These are phyloP conservation scores for Plantago ovata DNA, from an alignment of 257 asterid species.

Conservation along the genomic window DNA sequence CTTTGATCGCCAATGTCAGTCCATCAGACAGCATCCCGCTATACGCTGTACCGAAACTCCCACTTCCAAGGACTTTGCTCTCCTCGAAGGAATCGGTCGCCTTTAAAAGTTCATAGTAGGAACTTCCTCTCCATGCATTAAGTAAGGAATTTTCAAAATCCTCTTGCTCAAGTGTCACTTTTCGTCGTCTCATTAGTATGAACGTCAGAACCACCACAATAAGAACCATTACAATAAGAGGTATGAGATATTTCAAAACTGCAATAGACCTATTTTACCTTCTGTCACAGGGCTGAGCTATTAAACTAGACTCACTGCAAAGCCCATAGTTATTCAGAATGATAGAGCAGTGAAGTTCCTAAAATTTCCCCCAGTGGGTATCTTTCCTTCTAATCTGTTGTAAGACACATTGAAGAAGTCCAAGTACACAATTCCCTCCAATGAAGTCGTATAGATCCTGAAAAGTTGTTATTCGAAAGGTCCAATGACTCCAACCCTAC, in stretches of 20 bases:
- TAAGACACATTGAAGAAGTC: conserved; percentile 23
- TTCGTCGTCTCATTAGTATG: conserved; percentile 7
- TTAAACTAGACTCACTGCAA: conserved; percentile 21
- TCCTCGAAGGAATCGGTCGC: conserved; percentile 26
- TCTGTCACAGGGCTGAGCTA: conserved; percentile 21
- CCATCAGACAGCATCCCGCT: conserved; percentile 30
- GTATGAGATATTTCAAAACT: conserved; percentile 17
- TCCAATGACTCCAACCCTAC: conserved; percentile 25
- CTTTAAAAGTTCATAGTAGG: conserved; percentile 22
- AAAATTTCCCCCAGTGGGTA: conserved; percentile 26
- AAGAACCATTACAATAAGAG: background rate
- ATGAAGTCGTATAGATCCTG: conserved; percentile 23
- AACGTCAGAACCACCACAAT: conserved; percentile 2
- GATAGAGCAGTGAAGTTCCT: conserved; percentile 30
- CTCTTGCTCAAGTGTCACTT: background rate
- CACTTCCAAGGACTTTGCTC: conserved; percentile 28
- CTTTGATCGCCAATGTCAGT: conserved; percentile 28
- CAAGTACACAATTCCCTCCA: conserved; percentile 17
- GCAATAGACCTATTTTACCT: background rate
- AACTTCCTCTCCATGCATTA: conserved; percentile 20
- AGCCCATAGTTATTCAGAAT: conserved; percentile 23
- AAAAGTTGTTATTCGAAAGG: conserved; percentile 22
- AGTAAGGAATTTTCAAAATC: background rate
- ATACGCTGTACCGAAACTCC: conserved; percentile 30
- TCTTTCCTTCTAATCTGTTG: conserved; percentile 29